These are phyloP conservation scores for Zarea fungicola DNA, from an alignment of 2,329 filamentous ascomycete genomes.

Conservation along the genomic window DNA sequence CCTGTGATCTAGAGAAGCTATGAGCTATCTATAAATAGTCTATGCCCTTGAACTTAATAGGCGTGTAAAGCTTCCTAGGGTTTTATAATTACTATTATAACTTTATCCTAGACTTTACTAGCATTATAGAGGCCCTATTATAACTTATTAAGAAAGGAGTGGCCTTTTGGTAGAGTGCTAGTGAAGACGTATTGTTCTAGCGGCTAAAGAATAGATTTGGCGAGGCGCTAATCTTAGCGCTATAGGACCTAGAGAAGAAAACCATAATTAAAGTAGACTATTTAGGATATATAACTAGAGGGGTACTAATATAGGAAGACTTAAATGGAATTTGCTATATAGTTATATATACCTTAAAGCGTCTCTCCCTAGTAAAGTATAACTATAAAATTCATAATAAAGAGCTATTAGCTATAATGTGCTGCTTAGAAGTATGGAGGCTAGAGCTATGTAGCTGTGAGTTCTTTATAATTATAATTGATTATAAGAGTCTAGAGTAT, in stretches of 20 bases:
- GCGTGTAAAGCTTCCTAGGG: constrained; percentile 13
- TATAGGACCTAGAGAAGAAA: neutral
- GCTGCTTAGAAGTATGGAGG: constrained; percentile 9
- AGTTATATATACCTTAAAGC: constrained; percentile 5
- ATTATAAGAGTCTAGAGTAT: constrained; percentile 15
- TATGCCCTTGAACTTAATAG: neutral
- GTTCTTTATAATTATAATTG: constrained; percentile 12
- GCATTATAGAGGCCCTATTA: constrained; percentile 1
- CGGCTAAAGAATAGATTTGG: neutral
- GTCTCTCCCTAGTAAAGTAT: neutral
- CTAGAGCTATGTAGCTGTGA: constrained; percentile 2
- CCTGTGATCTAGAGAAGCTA: constrained; percentile 3
- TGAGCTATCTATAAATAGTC: constrained; percentile 1
- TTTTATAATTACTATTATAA: constrained; percentile 15
- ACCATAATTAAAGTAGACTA: constrained; percentile 7
- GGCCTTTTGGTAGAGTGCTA: neutral
- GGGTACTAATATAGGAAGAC: constrained; percentile 3
- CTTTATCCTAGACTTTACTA: constrained; percentile 15
- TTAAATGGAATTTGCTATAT: constrained; percentile 8
- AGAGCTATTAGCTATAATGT: constrained; percentile 11
- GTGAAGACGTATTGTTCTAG: neutral
- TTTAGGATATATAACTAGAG: neutral
- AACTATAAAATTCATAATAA: constrained; percentile 15
- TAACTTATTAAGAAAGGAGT: constrained; percentile 4
- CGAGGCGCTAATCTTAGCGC: neutral